Conservation (phyloP, 345 rosid species). For the Aethionema arabicum region DNA sequence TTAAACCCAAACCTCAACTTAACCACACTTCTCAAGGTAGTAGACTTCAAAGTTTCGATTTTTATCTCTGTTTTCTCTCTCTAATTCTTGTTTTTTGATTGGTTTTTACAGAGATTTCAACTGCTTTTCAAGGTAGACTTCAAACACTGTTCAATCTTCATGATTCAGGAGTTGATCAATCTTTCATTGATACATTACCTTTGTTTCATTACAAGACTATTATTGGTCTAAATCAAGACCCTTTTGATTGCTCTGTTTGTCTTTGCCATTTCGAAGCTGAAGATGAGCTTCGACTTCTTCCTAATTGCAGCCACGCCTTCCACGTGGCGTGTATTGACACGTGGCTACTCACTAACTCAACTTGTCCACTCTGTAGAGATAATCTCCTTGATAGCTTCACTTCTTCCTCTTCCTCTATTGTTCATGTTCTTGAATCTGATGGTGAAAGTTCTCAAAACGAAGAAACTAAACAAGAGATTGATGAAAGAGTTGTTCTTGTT, state of each 20-base stretch:
- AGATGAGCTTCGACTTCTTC: constrained; percentile 74
- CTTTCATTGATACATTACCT: constrained; percentile 76
- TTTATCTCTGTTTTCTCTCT: not conserved
- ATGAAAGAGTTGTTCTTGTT: constrained; percentile 60
- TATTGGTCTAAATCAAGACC: constrained; percentile 53
- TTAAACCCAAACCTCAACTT: constrained; percentile 49
- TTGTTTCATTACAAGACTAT: constrained; percentile 67
- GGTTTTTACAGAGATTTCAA: constrained; percentile 37
- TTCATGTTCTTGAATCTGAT: constrained; percentile 77
- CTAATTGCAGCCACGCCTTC: constrained; percentile 88
- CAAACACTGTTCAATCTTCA: constrained; percentile 74
- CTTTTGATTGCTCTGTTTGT: constrained; percentile 84
- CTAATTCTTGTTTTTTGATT: not conserved
- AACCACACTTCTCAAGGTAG: constrained; percentile 42
- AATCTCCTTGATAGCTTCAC: constrained; percentile 51
- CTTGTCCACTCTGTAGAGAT: constrained; percentile 76
- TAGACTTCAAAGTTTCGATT: not conserved
- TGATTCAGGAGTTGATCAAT: constrained; percentile 80
- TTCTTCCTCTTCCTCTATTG: constrained; percentile 51
- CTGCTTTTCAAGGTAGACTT: constrained; percentile 70
- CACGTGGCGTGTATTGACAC: constrained; percentile 85
- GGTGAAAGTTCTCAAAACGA: constrained; percentile 57
- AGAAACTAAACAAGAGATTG: constrained; percentile 34
- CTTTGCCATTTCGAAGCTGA: constrained; percentile 71
- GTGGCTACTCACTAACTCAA: constrained; percentile 84